These are phyloP conservation scores for Pseudonitzschia multiseries DNA, from an alignment of 108 stramenopile genomes.

Conservation along the genomic window DNA sequence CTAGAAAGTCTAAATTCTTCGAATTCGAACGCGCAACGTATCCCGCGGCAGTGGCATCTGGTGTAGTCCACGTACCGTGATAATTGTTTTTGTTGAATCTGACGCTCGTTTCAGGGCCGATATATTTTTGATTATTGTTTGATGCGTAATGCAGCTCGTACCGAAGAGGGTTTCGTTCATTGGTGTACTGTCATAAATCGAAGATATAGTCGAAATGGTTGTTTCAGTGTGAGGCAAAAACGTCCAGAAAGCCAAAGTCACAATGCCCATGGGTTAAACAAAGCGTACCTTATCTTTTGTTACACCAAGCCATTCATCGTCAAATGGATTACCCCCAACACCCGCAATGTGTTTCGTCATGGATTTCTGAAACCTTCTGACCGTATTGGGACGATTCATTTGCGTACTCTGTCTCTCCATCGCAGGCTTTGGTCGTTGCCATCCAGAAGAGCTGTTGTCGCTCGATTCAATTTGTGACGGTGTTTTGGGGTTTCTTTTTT, in stretches of 20 bases:
- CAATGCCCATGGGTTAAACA: neutral
- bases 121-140: constrained; percentile 48
- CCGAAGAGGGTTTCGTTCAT: constrained; percentile 18
- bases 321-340: neutral
- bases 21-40: constrained; percentile 38
- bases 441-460: constrained; percentile 12
- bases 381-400: neutral
- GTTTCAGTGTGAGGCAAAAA: constrained; percentile 2
- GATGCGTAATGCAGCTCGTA: constrained; percentile 61
- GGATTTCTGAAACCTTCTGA: neutral
- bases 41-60: constrained; percentile 52
- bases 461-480: constrained; percentile 3
- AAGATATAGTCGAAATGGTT: neutral
- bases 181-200: constrained; percentile 4
- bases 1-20: constrained; percentile 33
- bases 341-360: constrained; percentile 15
- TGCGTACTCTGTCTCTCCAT: neutral
- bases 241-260: neutral
- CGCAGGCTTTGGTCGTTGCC: neutral
- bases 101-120: constrained; percentile 61
- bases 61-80: constrained; percentile 54
- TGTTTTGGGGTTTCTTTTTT: neutral
- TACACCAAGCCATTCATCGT: constrained; percentile 6
- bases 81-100: constrained; percentile 78
- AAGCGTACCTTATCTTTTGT: constrained; percentile 13